Percentiles rank a stretch among this genome's conserved stretches.
phyloP scores from a whole-genome alignment of 345 rosid species.

The Rhizophora apiculata region DNA sequence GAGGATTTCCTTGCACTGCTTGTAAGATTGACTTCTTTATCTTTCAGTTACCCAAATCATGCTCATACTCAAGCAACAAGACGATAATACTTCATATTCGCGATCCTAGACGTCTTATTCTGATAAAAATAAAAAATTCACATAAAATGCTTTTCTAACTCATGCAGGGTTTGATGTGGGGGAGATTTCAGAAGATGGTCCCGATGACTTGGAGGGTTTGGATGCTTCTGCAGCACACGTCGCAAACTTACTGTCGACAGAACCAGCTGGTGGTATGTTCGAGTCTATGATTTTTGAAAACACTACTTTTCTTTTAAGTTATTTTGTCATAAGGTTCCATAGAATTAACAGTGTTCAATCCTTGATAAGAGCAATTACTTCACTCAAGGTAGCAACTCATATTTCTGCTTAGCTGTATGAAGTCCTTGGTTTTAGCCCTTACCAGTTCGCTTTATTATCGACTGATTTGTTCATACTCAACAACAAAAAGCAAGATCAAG shows the following conservation, averaged over 20 bases:
- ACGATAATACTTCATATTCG: neutral
- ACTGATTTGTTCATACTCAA: no score
- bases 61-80: neutral
- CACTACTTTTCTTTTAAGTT: neutral
- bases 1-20: slow-evolving; percentile 38
- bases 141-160: neutral
- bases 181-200: slow-evolving; percentile 29
- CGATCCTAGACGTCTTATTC: neutral
- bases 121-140: neutral
- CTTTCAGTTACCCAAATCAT: neutral
- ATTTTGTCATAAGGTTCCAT: neutral
- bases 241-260: slow-evolving; percentile 34
- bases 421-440: neutral
- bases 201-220: slow-evolving; percentile 34
- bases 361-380: neutral
- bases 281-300: neutral
- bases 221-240: slow-evolving; percentile 39
- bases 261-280: slow-evolving; percentile 30
- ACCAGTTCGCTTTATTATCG: neutral
- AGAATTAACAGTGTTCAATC: neutral
- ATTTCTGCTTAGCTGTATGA: neutral
- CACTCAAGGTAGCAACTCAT: neutral
- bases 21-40: slow-evolving; percentile 15
- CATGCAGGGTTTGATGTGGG: slow-evolving; percentile 28
- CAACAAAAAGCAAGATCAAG: no score